Base-by-base conservation (phyloP, 371 early-diverging fungal genomes). In the Mucor plumbeus region DNA sequence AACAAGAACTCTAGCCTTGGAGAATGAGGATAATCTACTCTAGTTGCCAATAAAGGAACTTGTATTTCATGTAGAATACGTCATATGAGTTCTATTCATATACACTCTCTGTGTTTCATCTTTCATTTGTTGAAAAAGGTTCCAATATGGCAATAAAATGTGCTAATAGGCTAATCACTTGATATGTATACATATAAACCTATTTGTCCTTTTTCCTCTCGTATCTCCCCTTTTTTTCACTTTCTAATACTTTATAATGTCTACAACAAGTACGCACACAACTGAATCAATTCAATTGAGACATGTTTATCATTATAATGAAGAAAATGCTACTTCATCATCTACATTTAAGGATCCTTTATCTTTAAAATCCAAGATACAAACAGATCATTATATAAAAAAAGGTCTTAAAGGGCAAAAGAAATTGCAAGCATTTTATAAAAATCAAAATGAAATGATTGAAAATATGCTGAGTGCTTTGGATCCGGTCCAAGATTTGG, bases 401-500 rank as follows among this genome's bases (percentile, higher is more conserved):
- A 35, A 56, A 4, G 3, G 6, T 31, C 57, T 67, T 21, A 67
- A 62, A 43, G 40, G 50, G 39, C 41, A 58, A 14, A 54, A 53
- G 36, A 74, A 76, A 39, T 78, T 92, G 9, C 84, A 74, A 35
- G 76, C 74, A 35, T 95, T 93, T 74, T 96, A 96, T 73, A 82
- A 86, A 63, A 79, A 86, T 38, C 96, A 96, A 72, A 95, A 96
- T 72, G 90, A 88, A 41, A 82, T 92, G 48, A 96, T 96, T 64
- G 88, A 93, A 33, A 86, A 86, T 34, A 86, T 92, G 65, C 69
- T 91, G 41, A 81, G 84, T 15, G 90, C 93, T 14, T 80, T 59
- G 77, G 75, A 71, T 64, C 69, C 48, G 19, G 64, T 19, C 50
- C 59, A 71, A 38, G 69, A 60, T 57, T 75, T 77, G 53, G 82